Evolutionary conservation across 2,329 filamentous ascomycete species (phyloP), one percentile per base, ranked within the genome.

Genomic region (Diaporthe vexans): DNA sequence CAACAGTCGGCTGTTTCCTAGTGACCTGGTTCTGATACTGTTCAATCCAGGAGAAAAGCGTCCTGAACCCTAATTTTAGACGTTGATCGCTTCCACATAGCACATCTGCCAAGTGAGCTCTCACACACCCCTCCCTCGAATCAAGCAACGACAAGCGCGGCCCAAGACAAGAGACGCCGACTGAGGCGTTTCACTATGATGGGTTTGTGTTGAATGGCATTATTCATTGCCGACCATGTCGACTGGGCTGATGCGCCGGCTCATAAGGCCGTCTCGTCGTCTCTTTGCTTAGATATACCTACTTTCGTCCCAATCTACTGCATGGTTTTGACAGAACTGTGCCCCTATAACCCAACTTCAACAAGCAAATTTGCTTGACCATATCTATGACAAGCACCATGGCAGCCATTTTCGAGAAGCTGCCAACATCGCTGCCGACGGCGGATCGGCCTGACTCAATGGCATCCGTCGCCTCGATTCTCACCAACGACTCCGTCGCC

Each of bases 401-500:
- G 71, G 61, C 71, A 52, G 71, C 71, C 8, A 48, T 69, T 15
- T 73, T 54, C 33, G 59, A 73, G 35, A 73, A 69, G 52, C 54
- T 73, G 52, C 71, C 61, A n/a, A 26, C 71, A 15, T 68, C 61
- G 26, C 61, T 67, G n/a, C 51, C 61, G 17, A 51, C 46, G 29
- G 46, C 52, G 17, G 71, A 69, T 21, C 61, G 61, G 37, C 71
- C 71, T 48, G 71, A 73, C 61, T 68, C 71, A 29, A 73, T 69
- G 71, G 71, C 61, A 40, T 54, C 63, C 52, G 63, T 40, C 33
- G 63, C 63, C 35, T 68, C 63, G 33, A 40, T 68, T 54, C 63
- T 68, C 63, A 68, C 63, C 48, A 35, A 68, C 63, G 48, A 68
- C n/a, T 73, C 71, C 54, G 63, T 73, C 61, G 57, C 35, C 11